Percentiles rank a stretch among this genome's conserved stretches.
Evolutionary conservation across 768 basidiomycete species (phyloP).

Genomic region (Russula sp.): DNA sequence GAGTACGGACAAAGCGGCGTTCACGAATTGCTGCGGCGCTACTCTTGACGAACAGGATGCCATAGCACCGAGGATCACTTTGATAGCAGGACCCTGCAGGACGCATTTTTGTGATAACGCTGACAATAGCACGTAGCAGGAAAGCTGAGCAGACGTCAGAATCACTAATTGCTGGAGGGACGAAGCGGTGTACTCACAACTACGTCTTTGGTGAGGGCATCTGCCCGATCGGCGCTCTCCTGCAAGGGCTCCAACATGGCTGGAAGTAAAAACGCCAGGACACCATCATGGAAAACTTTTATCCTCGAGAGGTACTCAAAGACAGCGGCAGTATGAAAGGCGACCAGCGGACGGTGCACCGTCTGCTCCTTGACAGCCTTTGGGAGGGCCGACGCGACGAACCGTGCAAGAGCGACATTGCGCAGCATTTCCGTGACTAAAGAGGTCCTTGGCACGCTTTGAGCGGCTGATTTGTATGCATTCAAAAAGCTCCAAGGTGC

Average conservation of each 20-base stretch:
- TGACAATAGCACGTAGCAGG: conserved; percentile 66
- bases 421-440: conserved; percentile 75
- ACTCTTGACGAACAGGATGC: conserved; percentile 44
- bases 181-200: conserved; percentile 39
- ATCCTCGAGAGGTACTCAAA: conserved; percentile 69
- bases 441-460: conserved; percentile 62
- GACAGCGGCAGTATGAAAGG: conserved; percentile 75
- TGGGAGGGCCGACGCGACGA: conserved; percentile 62
- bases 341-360: conserved; percentile 59
- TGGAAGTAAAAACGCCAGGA: conserved; percentile 58
- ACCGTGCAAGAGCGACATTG: conserved; percentile 65
- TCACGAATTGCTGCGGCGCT: conserved; percentile 53
- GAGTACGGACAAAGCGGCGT: conserved; percentile 58
- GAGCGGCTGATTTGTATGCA: conserved; percentile 71
- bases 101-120: conserved; percentile 61
- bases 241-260: conserved; percentile 56
- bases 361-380: conserved; percentile 41
- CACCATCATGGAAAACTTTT: conserved; percentile 57
- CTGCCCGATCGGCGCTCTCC: neutral
- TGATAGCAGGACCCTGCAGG: conserved; percentile 53
- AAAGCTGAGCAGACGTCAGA: conserved; percentile 42
- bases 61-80: conserved; percentile 52
- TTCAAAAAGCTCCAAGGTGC: conserved; percentile 64
- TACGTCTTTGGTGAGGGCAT: conserved; percentile 39
- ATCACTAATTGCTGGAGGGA: neutral